Percentiles rank a stretch among this genome's conserved stretches.
phyloP scores from a whole-genome alignment of 257 asterid species.

The Capsicum pubescens region DNA sequence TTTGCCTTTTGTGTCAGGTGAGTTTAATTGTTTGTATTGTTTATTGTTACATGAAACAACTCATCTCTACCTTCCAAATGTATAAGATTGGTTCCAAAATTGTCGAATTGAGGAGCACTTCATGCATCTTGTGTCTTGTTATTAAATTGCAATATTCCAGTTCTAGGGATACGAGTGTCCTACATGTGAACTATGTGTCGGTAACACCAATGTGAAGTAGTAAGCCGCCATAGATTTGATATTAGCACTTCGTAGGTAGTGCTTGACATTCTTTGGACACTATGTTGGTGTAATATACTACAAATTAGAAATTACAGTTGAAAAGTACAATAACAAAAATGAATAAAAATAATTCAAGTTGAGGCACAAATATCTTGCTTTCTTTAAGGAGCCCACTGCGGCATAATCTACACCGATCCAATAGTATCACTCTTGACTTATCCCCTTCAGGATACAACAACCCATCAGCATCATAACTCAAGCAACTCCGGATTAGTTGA shows the following conservation, averaged over 20 bases:
- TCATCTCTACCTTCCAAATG: background rate
- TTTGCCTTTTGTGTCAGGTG: background rate
- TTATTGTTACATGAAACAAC: constrained; percentile 8
- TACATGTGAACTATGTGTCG: background rate
- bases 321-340: no score
- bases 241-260: background rate
- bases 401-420: no score
- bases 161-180: background rate
- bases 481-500: no score
- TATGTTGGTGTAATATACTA: no score
- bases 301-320: no score
- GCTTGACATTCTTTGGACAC: background rate
- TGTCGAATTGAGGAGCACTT: background rate
- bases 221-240: constrained; percentile 6
- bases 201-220: background rate
- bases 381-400: no score
- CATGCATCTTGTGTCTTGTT: background rate
- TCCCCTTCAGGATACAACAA: no score
- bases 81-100: background rate
- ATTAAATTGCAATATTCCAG: background rate
- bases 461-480: no score
- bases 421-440: no score
- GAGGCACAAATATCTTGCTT: no score
- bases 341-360: no score
- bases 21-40: background rate